Evolutionary conservation across 495 filamentous ascomycete genomes (phyloP).

Genomic region (Amphirosellinia nigrospora): DNA sequence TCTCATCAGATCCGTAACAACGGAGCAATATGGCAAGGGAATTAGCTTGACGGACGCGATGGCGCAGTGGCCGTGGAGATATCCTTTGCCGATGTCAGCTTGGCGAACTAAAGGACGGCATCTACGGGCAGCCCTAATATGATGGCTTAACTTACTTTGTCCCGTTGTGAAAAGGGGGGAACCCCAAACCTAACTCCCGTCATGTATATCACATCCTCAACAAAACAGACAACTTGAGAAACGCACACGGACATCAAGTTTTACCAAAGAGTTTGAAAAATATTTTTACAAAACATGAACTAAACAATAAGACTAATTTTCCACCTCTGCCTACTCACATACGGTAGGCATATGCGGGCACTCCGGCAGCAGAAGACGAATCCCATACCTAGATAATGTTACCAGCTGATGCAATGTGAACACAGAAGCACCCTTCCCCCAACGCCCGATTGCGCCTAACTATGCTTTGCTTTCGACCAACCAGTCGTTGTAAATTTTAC

Average conservation of each 20-base stretch:
- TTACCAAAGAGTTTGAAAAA: neutral
- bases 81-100: too few relatives aligned
- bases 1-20: too few relatives aligned
- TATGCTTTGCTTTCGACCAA: constrained; percentile 8
- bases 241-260: neutral
- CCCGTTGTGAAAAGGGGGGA: too few relatives aligned
- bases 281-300: neutral
- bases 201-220: neutral
- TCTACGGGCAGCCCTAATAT: too few relatives aligned
- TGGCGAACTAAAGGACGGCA: too few relatives aligned
- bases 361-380: neutral
- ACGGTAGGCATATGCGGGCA: neutral
- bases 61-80: too few relatives aligned
- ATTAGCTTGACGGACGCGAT: too few relatives aligned
- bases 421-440: neutral
- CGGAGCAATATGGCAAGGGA: too few relatives aligned
- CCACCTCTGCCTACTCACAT: neutral
- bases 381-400: neutral
- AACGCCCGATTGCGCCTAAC: constrained; percentile 13
- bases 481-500: constrained; percentile 2
- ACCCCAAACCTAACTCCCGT: neutral
- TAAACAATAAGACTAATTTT: neutral
- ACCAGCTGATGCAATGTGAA: neutral
- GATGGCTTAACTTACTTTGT: too few relatives aligned
- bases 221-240: neutral